Percentiles rank a stretch among this genome's conserved stretches.
Conservation (phyloP, 768 basidiomycete genomes). For the Phylloporus sp. region DNA sequence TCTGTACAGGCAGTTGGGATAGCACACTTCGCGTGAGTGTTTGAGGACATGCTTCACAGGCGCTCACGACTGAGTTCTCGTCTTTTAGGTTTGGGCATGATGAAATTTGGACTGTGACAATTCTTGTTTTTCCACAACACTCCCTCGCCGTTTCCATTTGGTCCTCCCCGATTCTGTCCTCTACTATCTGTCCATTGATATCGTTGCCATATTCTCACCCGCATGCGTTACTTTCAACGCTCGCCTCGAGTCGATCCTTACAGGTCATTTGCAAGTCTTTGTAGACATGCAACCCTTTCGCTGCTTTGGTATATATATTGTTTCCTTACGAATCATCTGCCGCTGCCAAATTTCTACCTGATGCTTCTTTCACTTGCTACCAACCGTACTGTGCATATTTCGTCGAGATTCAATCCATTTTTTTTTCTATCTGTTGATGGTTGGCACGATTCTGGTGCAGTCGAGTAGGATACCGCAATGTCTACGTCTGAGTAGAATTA, state of each 20-base stretch:
- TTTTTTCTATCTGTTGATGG: slow-evolving; percentile 8
- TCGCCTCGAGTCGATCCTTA: slow-evolving; percentile 63
- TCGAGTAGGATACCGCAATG: not conserved
- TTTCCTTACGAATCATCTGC: slow-evolving; percentile 30
- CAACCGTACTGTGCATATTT: slow-evolving; percentile 47
- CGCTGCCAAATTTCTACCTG: slow-evolving; percentile 31
- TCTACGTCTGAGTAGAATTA: slow-evolving; percentile 2
- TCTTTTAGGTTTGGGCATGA: slow-evolving; percentile 81
- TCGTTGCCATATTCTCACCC: slow-evolving; percentile 51
- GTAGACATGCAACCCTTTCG: slow-evolving; percentile 28
- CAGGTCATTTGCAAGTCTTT: slow-evolving; percentile 36
- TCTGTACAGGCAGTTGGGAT: slow-evolving; percentile 99
- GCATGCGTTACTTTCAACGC: slow-evolving; percentile 43
- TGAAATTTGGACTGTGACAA: slow-evolving; percentile 22
- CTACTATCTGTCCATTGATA: slow-evolving; percentile 41
- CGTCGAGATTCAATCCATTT: slow-evolving; percentile 34
- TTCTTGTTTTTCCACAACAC: slow-evolving; percentile 24
- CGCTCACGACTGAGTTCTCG: slow-evolving; percentile 9
- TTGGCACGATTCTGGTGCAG: not conserved
- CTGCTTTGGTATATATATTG: slow-evolving; percentile 36
- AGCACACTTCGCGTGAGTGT: slow-evolving; percentile 83
- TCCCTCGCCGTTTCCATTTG: slow-evolving; percentile 23
- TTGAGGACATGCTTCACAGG: not conserved
- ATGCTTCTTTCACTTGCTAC: slow-evolving; percentile 33
- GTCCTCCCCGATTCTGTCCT: slow-evolving; percentile 14